These are phyloP conservation scores for Olyra latifolia DNA, from an alignment of 176 grass and related monocot species.

Conservation along the genomic window DNA sequence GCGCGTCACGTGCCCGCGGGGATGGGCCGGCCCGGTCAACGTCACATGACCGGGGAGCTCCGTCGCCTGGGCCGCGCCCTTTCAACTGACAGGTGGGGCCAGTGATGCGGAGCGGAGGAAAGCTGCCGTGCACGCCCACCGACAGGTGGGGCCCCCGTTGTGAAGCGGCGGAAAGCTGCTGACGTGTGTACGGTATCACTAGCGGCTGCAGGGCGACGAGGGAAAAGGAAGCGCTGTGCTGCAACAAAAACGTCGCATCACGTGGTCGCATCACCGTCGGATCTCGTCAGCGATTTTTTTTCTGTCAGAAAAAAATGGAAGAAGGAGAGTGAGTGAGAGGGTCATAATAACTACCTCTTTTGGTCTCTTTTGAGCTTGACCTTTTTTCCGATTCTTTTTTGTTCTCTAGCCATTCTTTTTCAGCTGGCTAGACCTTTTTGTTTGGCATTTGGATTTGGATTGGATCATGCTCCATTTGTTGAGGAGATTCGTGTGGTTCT, in stretches of 20 bases:
- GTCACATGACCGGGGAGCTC: not conserved
- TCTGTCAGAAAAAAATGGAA: too few species aligned
- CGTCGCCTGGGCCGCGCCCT: not conserved
- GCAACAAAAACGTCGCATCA: not conserved
- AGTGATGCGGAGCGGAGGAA: not conserved
- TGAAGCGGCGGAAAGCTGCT: not conserved
- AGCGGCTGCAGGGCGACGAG: not conserved
- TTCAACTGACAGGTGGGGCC: not conserved
- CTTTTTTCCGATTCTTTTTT: not conserved
- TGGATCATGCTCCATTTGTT: not conserved
- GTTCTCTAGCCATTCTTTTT: not conserved
- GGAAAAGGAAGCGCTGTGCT: not conserved
- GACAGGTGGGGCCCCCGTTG: not conserved
- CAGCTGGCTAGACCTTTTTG: not conserved
- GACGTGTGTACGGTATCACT: not conserved
- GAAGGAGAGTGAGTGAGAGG: too few species aligned
- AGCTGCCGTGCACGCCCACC: not conserved
- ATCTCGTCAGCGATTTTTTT: constrained; percentile 2
- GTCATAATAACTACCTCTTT: constrained; percentile 27
- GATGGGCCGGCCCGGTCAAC: constrained; percentile 23
- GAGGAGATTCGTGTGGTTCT: too few species aligned
- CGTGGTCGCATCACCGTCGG: constrained; percentile 40
- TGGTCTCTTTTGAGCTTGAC: constrained; percentile 18
- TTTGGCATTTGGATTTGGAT: not conserved
- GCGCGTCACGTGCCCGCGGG: not conserved